These are phyloP conservation scores for Physaria fendleri DNA, from an alignment of 345 rosid species.

Conservation along the genomic window DNA sequence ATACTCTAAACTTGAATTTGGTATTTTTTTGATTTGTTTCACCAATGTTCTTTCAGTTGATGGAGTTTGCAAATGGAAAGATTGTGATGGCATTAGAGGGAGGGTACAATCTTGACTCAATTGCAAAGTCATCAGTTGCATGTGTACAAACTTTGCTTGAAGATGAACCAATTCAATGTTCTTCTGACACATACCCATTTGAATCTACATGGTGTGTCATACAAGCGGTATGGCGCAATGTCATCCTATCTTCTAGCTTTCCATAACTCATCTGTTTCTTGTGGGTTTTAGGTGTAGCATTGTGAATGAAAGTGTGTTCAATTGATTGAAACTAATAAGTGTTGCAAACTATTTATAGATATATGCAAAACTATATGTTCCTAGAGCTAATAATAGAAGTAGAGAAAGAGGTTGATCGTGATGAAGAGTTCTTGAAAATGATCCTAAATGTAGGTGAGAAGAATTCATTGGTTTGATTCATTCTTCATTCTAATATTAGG, in stretches of 20 bases:
- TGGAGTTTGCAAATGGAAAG: conserved; percentile 83
- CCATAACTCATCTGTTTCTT: conserved; percentile 4
- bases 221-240: conserved; percentile 46
- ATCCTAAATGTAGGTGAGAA: too few species aligned
- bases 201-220: conserved; percentile 90
- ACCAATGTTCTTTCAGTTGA: conserved; percentile 44
- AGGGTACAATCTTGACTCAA: conserved; percentile 82
- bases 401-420: too few species aligned
- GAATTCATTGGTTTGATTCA: too few species aligned
- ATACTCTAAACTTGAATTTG: neutral
- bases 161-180: conserved; percentile 39
- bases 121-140: conserved; percentile 81
- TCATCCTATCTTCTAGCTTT: conserved; percentile 3
- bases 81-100: conserved; percentile 86
- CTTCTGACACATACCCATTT: conserved; percentile 67
- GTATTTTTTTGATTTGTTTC: neutral
- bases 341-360: too few species aligned
- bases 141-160: conserved; percentile 81
- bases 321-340: too few species aligned
- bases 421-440: too few species aligned
- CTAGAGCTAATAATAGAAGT: too few species aligned
- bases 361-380: too few species aligned
- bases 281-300: too few species aligned
- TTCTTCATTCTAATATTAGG: too few species aligned
- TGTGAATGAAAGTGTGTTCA: too few species aligned